A percentile compares a stretch with the other conserved stretches of the same genome.
Conservation (phyloP, 805 yeast genomes). For the Ogataea pini region DNA sequence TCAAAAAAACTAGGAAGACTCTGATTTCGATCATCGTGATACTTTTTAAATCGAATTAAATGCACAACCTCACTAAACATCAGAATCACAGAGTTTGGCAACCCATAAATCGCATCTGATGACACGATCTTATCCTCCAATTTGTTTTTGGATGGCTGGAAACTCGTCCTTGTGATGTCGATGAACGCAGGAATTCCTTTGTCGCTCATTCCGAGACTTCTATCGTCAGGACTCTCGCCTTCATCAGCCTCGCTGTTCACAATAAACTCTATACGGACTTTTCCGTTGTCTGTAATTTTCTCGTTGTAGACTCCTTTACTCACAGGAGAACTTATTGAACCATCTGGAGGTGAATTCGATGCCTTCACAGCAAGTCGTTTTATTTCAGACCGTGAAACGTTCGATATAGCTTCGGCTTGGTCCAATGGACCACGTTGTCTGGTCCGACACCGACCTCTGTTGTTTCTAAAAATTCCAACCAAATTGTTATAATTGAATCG, state of each 20-base stretch:
- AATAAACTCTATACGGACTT: conserved; percentile 47
- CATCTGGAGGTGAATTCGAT: conserved; percentile 1
- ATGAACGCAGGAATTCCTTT: conserved; percentile 41
- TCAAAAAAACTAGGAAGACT: conserved; percentile 38
- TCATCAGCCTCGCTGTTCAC: conserved; percentile 34
- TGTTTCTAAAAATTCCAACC: conserved; percentile 29
- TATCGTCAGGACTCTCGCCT: conserved; percentile 4
- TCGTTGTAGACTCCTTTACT: conserved; percentile 42
- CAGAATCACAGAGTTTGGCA: conserved; percentile 76
- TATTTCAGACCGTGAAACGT: background rate
- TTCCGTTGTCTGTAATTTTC: conserved; percentile 46
- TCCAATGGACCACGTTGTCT: background rate
- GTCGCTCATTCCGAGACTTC: conserved; percentile 3
- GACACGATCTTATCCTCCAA: conserved; percentile 60
- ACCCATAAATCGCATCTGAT: conserved; percentile 79
- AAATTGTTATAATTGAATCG: conserved; percentile 25
- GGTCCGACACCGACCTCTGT: conserved; percentile 15
- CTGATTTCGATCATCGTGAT: conserved; percentile 41
- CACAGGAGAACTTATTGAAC: background rate
- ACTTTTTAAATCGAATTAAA: conserved; percentile 61
- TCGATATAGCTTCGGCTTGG: background rate
- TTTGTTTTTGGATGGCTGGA: conserved; percentile 42
- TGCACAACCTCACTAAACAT: conserved; percentile 74
- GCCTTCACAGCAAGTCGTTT: background rate
- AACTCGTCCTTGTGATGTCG: conserved; percentile 42